Percentiles rank a stretch among this genome's conserved stretches.
These are phyloP conservation scores for Leccinum olivaceopallidum DNA, from an alignment of 768 basidiomycete genomes.

Conservation along the genomic window DNA sequence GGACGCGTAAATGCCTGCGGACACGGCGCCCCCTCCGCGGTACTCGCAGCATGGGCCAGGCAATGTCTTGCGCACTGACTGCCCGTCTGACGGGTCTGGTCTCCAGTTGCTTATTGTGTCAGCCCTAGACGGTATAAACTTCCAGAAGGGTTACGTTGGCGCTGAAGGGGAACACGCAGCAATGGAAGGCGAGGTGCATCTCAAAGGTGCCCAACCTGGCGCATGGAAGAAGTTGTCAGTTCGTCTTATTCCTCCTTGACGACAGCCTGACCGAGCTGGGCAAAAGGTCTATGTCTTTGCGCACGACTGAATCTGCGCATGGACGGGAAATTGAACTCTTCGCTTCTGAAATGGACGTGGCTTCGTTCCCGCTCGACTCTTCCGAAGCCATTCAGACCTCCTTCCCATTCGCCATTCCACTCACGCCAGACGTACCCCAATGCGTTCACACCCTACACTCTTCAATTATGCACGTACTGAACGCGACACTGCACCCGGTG, in stretches of 20 bases:
- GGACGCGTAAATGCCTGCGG: constrained; percentile 32
- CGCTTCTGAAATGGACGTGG: constrained; percentile 55
- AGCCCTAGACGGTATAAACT: constrained; percentile 64
- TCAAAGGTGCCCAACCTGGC: constrained; percentile 64
- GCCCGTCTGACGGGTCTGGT: constrained; percentile 20
- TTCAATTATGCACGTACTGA: constrained; percentile 67
- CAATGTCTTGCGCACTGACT: constrained; percentile 22
- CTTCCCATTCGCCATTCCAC: constrained; percentile 80
- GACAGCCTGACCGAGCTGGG: constrained; percentile 14
- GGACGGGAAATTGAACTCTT: constrained; percentile 67
- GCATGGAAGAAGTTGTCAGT: constrained; percentile 75
- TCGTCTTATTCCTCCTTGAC: constrained; percentile 13
- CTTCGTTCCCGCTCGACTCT: constrained; percentile 41
- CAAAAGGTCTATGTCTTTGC: constrained; percentile 61
- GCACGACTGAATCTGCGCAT: constrained; percentile 64
- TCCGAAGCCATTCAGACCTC: constrained; percentile 51
- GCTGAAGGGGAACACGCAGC: constrained; percentile 81
- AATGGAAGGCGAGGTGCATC: constrained; percentile 84
- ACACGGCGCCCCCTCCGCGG: constrained; percentile 55
- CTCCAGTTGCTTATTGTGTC: constrained; percentile 80
- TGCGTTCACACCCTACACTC: constrained; percentile 78
- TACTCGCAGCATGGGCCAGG: constrained; percentile 53
- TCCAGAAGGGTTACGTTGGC: constrained; percentile 85
- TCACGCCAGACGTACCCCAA: constrained; percentile 79
- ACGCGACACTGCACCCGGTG: constrained; percentile 60